Evolutionary conservation across 805 yeast genomes (phyloP).

Genomic region (Metschnikowia cerradonensis): DNA sequence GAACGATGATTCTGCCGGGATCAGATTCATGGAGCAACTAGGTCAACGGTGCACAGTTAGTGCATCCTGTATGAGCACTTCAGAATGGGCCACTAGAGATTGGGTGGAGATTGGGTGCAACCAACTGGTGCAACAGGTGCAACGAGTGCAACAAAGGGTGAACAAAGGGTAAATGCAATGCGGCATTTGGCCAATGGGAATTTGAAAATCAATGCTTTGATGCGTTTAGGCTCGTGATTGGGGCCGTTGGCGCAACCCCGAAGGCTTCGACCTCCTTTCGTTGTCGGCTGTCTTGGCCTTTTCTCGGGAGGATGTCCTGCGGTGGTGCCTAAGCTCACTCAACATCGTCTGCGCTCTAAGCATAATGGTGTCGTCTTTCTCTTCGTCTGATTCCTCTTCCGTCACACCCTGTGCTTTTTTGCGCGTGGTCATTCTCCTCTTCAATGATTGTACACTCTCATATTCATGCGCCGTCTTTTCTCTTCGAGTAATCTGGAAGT

Average conservation of each 20-base stretch:
- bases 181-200: no score
- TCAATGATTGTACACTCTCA: slow-evolving; percentile 36
- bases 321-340: slow-evolving; percentile 25
- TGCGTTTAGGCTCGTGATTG: slow-evolving; percentile 1
- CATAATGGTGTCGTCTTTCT: slow-evolving; percentile 20
- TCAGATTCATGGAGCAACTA: no score
- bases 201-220: background rate
- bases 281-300: background rate
- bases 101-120: no score
- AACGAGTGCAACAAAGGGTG: no score
- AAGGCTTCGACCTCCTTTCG: background rate
- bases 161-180: no score
- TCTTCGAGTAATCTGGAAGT: slow-evolving; percentile 1
- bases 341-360: slow-evolving; percentile 41
- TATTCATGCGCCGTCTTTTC: slow-evolving; percentile 18
- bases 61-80: no score
- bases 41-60: no score
- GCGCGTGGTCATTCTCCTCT: slow-evolving; percentile 36
- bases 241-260: background rate
- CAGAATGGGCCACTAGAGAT: no score
- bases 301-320: slow-evolving; percentile 1
- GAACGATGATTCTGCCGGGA: no score
- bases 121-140: no score
- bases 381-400: slow-evolving; percentile 2
- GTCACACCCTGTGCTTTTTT: slow-evolving; percentile 23